These are phyloP conservation scores for Alternaria atra DNA, from an alignment of 2,329 filamentous ascomycete genomes.

Conservation along the genomic window DNA sequence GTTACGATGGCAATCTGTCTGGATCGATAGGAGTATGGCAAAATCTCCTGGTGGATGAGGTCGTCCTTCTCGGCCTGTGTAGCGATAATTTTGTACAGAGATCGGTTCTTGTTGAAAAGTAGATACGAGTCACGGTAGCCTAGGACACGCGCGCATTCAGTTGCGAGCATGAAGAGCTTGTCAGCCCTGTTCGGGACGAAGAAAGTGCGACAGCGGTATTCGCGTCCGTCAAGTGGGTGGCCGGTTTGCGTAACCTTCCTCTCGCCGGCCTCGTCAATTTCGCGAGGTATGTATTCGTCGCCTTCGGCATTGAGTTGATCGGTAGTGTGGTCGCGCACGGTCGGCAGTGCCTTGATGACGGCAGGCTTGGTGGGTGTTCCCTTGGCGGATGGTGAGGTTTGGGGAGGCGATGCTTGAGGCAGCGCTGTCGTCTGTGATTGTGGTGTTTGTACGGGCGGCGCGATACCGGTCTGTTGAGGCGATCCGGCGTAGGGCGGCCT, in stretches of 20 bases:
- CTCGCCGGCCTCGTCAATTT: constrained; percentile 91
- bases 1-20: constrained; percentile 98
- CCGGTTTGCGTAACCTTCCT: constrained; percentile 90
- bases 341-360: constrained; percentile 91
- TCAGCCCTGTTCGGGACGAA: constrained; percentile 88
- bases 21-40: constrained; percentile 98
- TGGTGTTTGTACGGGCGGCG: constrained; percentile 62
- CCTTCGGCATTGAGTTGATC: constrained; percentile 89
- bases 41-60: constrained; percentile 89
- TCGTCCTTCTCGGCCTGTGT: constrained; percentile 97
- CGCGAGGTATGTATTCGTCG: constrained; percentile 94
- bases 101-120: constrained; percentile 97
- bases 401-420: constrained; percentile 64
- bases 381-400: constrained; percentile 72
- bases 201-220: constrained; percentile 94
- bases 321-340: constrained; percentile 95
- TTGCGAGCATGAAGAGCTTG: constrained; percentile 98
- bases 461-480: constrained; percentile 58
- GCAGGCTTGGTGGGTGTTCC: constrained; percentile 78
- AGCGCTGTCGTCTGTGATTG: constrained; percentile 62
- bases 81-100: constrained; percentile 96
- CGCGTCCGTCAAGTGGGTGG: constrained; percentile 79
- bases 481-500: constrained; percentile 61
- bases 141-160: constrained; percentile 92
- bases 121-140: constrained; percentile 98